Conservation (phyloP, 2,329 filamentous ascomycete species). For the Ceratocystis smalleyi region DNA sequence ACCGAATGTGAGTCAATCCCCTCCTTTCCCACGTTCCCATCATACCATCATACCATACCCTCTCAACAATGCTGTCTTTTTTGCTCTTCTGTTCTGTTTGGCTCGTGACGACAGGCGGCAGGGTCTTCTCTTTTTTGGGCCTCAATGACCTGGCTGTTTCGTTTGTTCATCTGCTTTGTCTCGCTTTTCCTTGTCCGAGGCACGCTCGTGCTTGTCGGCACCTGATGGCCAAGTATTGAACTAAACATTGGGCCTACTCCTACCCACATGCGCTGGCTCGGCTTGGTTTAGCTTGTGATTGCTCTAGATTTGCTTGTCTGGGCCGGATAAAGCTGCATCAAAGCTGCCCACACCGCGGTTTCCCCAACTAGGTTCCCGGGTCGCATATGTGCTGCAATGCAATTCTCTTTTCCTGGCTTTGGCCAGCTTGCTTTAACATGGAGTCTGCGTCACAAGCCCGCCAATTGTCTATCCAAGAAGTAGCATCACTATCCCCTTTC, state of each 20-base stretch:
- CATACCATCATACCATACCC: background rate
- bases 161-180: background rate
- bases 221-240: background rate
- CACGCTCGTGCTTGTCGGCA: background rate
- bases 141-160: background rate
- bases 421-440: conserved; percentile 1
- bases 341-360: conserved; percentile 3
- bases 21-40: background rate
- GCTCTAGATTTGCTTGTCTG: background rate
- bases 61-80: background rate
- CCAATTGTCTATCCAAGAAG: background rate
- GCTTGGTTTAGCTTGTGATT: conserved; percentile 3
- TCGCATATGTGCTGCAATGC: background rate
- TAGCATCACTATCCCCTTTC: background rate
- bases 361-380: conserved; percentile 12
- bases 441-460: background rate
- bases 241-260: no score
- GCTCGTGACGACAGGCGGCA: background rate
- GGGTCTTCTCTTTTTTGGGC: no score
- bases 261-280: background rate
- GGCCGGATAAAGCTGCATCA: background rate
- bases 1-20: background rate
- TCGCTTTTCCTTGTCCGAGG: background rate
- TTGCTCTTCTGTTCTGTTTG: background rate
- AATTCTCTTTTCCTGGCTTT: background rate